A percentile compares a stretch with the other conserved stretches of the same genome.
phyloP scores from a whole-genome alignment of 2,329 filamentous ascomycete species.

The Oidium heveae region DNA sequence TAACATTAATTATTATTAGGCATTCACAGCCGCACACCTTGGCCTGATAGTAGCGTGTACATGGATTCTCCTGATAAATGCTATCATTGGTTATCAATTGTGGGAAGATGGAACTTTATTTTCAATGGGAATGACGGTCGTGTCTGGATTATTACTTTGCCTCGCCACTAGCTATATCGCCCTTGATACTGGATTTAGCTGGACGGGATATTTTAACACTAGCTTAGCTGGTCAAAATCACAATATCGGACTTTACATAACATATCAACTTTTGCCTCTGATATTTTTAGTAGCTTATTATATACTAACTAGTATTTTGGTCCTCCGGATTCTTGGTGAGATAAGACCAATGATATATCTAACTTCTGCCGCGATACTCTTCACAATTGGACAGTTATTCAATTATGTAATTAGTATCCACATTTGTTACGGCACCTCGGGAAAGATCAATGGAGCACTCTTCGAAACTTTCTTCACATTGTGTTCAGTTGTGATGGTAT shows the following conservation, averaged over 20 bases:
- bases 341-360: slow-evolving; percentile 83
- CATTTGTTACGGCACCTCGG: slow-evolving; percentile 60
- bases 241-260: slow-evolving; percentile 70
- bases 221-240: slow-evolving; percentile 35
- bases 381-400: slow-evolving; percentile 84
- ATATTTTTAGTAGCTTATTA: slow-evolving; percentile 78
- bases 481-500: slow-evolving; percentile 56
- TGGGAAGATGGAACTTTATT: slow-evolving; percentile 78
- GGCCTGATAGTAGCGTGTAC: slow-evolving; percentile 68
- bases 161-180: slow-evolving; percentile 88
- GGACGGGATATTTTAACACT: slow-evolving; percentile 52
- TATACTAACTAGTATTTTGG: slow-evolving; percentile 58
- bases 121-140: slow-evolving; percentile 50
- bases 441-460: slow-evolving; percentile 76
- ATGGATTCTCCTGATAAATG: slow-evolving; percentile 84
- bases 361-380: slow-evolving; percentile 45
- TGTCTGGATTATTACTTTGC: slow-evolving; percentile 48
- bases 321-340: slow-evolving; percentile 69
- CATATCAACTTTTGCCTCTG: slow-evolving; percentile 76
- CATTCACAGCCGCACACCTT: slow-evolving; percentile 73
- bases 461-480: slow-evolving; percentile 90
- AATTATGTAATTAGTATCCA: slow-evolving; percentile 82
- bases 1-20: slow-evolving; percentile 21
- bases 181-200: slow-evolving; percentile 71
- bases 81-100: slow-evolving; percentile 75